Percentiles rank a stretch among this genome's conserved stretches.
Conservation (phyloP, 2,329 filamentous ascomycete species). For the Pseudogymnoascus sp. region DNA sequence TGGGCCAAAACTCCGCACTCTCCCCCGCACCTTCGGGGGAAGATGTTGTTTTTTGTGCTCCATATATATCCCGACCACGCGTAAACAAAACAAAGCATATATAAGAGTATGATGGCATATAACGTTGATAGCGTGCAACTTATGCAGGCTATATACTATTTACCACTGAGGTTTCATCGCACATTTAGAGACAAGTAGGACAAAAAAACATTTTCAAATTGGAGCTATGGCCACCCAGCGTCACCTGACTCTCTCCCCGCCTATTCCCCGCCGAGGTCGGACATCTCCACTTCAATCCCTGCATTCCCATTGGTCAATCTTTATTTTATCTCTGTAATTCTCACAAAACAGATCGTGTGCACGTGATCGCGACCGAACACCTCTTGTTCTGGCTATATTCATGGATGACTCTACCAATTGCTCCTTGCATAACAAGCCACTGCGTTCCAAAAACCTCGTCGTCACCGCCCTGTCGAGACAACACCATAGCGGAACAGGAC, state of each 20-base stretch:
- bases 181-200: background rate
- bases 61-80: background rate
- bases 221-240: background rate
- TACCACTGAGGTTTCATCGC: background rate
- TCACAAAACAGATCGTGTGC: conserved; percentile 4
- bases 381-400: conserved; percentile 4
- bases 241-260: conserved; percentile 4
- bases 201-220: background rate
- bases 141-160: background rate
- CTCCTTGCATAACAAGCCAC: background rate
- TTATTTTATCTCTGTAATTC: background rate
- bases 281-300: conserved; percentile 1
- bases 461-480: conserved; percentile 1
- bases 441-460: conserved; percentile 4
- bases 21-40: background rate
- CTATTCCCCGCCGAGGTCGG: conserved; percentile 5
- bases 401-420: conserved; percentile 7
- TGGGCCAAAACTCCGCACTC: conserved; percentile 4
- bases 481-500: conserved; percentile 1
- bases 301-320: background rate
- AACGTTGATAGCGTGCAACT: background rate
- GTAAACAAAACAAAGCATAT: background rate
- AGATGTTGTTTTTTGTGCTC: background rate
- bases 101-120: background rate
- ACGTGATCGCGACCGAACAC: background rate